Evolutionary conservation across 805 yeast species (phyloP).

Genomic region (Wickerhamiella sergipiensis): DNA sequence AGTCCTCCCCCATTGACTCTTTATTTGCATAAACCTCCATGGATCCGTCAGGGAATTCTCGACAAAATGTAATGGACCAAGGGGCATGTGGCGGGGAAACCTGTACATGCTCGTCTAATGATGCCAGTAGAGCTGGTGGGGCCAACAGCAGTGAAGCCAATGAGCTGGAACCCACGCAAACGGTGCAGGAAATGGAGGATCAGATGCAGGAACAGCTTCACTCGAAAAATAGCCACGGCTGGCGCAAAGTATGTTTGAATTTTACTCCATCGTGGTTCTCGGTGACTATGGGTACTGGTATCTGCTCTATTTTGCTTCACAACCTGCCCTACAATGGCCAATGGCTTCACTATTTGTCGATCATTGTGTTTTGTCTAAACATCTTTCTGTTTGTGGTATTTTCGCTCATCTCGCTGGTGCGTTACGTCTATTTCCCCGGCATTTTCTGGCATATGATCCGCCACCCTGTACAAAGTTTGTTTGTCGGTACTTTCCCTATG

Average conservation of each 20-base stretch:
- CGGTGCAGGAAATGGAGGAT: neutral
- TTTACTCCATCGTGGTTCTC: slow-evolving; percentile 38
- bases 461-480: slow-evolving; percentile 39
- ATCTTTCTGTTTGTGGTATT: slow-evolving; percentile 30
- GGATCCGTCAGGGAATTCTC: neutral
- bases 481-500: slow-evolving; percentile 73
- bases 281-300: slow-evolving; percentile 78
- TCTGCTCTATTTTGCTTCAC: slow-evolving; percentile 46
- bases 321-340: slow-evolving; percentile 49
- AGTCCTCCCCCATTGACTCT: no score
- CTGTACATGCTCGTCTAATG: neutral
- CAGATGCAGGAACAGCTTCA: neutral
- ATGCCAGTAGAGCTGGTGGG: no score
- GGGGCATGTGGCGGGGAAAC: neutral
- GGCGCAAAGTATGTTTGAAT: neutral
- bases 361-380: slow-evolving; percentile 50
- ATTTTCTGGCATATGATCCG: slow-evolving; percentile 22
- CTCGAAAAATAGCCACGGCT: neutral
- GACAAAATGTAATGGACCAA: neutral
- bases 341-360: slow-evolving; percentile 46
- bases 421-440: slow-evolving; percentile 24
- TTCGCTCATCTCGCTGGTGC: slow-evolving; percentile 30
- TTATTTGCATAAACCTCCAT: no score
- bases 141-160: no score
- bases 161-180: neutral